Base-by-base conservation (phyloP, 2,329 filamentous ascomycete species). In the Fusarium coicis region DNA sequence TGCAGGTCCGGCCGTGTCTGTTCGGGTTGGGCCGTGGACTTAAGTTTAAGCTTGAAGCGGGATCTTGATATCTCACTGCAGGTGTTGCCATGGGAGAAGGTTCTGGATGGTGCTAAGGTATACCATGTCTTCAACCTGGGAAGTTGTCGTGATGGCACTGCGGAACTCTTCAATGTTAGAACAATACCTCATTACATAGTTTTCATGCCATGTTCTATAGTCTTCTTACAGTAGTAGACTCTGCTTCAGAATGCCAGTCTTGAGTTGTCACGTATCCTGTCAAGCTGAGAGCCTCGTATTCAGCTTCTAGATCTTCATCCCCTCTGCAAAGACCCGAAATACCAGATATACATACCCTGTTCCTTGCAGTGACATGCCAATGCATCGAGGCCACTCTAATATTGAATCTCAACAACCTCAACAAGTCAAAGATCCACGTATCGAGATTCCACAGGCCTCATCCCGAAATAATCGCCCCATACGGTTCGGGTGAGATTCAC, bases 1-100 rank as follows among this genome's bases (percentile, higher is more conserved):
- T 76, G 74, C 74, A 76, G 74, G 74, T 76, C 72, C 74, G n/a
- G 26, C 23, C 34, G 8, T 44, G 18, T n/a, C 26, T 50, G 28
- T 36, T 61, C 61, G 61, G 61, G 23, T n/a, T 61, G 49, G 46
- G 49, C 56, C 32, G 46, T 60, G 30, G 42, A 15, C 36, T 63
- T 36, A 30, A 26, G 23, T 42, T 55, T 55, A 40, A 36, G 40
- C 28, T 66, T 37, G 56, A 36, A 26, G 37, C 10, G 19, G 8
- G n/a, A 47, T 57, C 54, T 57, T 36, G 32, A n/a, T 36, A 21
- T 36, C 8, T 28, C 23, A 34, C 26, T n/a, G 30, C 23, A 40
- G 7, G 19, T 49, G 23, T 32, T 34, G n/a, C 26, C 7, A 5
- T 36, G 30, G 23, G 12, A 43, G 37, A 26, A 61, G 49, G 21